Evolutionary conservation across 2,329 filamentous ascomycete species (phyloP), one percentile per base, ranked within the genome.

Genomic region (Neofusicoccum cordaticola): DNA sequence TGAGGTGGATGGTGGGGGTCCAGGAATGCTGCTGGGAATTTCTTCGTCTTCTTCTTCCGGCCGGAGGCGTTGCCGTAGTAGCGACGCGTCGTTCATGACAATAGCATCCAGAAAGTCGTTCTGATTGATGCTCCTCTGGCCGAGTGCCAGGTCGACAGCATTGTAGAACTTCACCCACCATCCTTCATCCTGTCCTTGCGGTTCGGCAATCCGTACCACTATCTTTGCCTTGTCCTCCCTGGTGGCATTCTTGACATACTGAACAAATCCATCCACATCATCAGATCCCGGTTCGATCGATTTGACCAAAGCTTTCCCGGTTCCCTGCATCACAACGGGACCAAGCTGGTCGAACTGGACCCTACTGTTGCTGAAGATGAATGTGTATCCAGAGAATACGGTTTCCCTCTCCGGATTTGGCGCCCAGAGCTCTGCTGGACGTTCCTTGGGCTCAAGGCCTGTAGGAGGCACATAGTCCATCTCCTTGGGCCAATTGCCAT

Each of bases 101-200:
- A 99, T 95, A 1, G 91, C 91, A 75, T 97, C 92, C 2, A 99
- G 83, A 67, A 99, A 96, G 70, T 97, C 93, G 65, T 90, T 93
- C 72, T 97, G 93, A 69, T 94, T 88, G 62, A 97, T 89, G 2
- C 93, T 88, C 3, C 92, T 87, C 74, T 96, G 93, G 66, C 93
- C 89, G 12, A 96, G 84, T 51, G 86, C 82, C 19, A 89, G 75
- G 2, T 93, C 90, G 15, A 96, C 85, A 7, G 87, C 80, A 4
- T 84, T 88, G 68, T 89, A 84, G 69, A 96, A 88, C 1, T 87
- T 80, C 15, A 85, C 82, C 66, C 86, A 91, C 92, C 91, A 96
- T 9, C 85, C 80, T 63, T 83, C 78, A 12, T 62, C 35, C 66
- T 64, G 37, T 13, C 47, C 61, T 15, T 88, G 85, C 48, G 82